These are phyloP conservation scores for Penicillium sumatraense DNA, from an alignment of 2,329 filamentous ascomycete species.

Conservation along the genomic window DNA sequence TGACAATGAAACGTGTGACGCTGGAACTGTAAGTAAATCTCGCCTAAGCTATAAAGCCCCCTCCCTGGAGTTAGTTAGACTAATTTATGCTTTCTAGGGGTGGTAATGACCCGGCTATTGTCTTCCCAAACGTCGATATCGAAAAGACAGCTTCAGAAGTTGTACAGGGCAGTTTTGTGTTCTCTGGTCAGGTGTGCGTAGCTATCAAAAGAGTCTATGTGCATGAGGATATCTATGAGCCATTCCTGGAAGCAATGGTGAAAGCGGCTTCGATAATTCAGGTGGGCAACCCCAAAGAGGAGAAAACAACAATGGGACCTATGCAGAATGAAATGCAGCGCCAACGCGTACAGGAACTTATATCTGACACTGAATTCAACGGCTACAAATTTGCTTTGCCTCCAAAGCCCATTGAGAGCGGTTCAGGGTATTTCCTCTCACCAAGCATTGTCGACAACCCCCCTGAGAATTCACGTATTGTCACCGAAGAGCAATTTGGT, in stretches of 20 bases:
- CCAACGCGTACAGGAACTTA: constrained; percentile 60
- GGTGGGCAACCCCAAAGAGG: constrained; percentile 41
- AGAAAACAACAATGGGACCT: constrained; percentile 55
- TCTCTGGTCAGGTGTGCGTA: constrained; percentile 59
- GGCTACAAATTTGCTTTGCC: constrained; percentile 57
- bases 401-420: constrained; percentile 43
- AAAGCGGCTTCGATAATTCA: constrained; percentile 42
- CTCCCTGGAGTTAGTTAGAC: not conserved
- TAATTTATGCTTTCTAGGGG: constrained; percentile 31
- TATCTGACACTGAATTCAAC: constrained; percentile 59
- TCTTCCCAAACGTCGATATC: constrained; percentile 57
- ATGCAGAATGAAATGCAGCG: constrained; percentile 68
- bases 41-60: not conserved
- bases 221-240: constrained; percentile 60
- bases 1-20: constrained; percentile 57
- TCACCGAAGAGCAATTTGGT: constrained; percentile 63
- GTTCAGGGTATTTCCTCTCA: constrained; percentile 58
- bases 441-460: constrained; percentile 63
- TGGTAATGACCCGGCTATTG: constrained; percentile 58
- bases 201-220: constrained; percentile 63
- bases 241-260: constrained; percentile 53
- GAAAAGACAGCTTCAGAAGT: constrained; percentile 44
- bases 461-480: constrained; percentile 57
- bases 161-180: constrained; percentile 31
- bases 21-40: constrained; percentile 42